phyloP scores from a whole-genome alignment of 805 yeast genomes.

The Limtongozyma cylindracea region DNA sequence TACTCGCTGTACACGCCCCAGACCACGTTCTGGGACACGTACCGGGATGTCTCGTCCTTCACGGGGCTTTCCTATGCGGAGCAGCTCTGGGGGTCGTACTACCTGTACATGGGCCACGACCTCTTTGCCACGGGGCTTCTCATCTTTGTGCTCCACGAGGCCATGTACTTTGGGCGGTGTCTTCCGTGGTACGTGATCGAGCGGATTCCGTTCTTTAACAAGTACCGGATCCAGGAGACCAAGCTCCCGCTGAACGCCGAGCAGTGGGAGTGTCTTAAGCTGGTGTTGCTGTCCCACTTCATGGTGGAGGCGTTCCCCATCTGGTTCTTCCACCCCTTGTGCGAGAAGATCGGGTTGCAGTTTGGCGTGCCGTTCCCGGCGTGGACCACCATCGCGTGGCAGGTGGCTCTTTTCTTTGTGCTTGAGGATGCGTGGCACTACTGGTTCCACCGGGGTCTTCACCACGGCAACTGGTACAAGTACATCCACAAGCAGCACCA shows the following conservation, averaged over 20 bases:
- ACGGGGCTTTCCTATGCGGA: too few species aligned
- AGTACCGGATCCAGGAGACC: conserved; percentile 74
- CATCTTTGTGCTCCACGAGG: conserved; percentile 63
- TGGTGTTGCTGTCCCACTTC: conserved; percentile 69
- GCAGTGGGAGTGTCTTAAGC: conserved; percentile 80
- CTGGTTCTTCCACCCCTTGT: conserved; percentile 90
- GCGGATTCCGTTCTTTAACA: conserved; percentile 60
- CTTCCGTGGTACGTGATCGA: conserved; percentile 85
- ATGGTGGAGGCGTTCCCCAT: conserved; percentile 89
- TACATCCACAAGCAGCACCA: conserved; percentile 94
- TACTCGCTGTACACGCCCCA: too few species aligned
- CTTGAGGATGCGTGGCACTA: conserved; percentile 94
- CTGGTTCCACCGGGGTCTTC: conserved; percentile 82
- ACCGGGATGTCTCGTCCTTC: too few species aligned
- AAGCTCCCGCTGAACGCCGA: conserved; percentile 60
- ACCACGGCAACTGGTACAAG: conserved; percentile 72
- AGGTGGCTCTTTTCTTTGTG: conserved; percentile 55
- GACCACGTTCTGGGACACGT: too few species aligned
- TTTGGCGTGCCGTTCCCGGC: conserved; percentile 73
- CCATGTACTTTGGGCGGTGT: conserved; percentile 78
- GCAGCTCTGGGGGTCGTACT: conserved; percentile 74
- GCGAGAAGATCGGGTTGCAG: conserved; percentile 56
- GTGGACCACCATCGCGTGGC: conserved; percentile 26
- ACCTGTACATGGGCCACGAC: conserved; percentile 67
- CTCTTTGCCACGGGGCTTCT: conserved; percentile 77